Evolutionary conservation across 345 rosid genomes (phyloP), one percentile per base, ranked within the genome.

Genomic region (Brassica carinata): DNA sequence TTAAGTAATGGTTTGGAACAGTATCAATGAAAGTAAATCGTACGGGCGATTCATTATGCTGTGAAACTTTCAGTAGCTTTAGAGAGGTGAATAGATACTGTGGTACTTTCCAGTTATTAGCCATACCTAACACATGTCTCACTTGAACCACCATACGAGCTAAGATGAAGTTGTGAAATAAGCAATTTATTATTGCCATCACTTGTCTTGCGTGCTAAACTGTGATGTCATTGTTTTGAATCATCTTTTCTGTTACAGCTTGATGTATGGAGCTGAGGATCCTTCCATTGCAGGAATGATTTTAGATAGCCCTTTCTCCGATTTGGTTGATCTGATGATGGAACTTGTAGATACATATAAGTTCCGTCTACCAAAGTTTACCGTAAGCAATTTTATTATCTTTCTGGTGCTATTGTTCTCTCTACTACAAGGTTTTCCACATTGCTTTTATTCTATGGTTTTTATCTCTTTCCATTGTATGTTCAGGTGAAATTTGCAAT

Each of bases 241-340:
- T 34, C 67, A 62, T 75, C 15, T 13, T 67, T 29, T 68, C 58
- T 80, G 33, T 81, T 27, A 62, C 92, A 94, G 98, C 89, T 86
- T 94, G 38, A 77, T 94, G 94, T 94, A 94, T 85, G 97, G 94
- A 84, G 93, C 93, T 51, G 93, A 90, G 84, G 98, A 94, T 84
- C 97, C 98, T 48, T 94, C 98, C 7, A 90, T 92, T 19, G 97
- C 96, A 51, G 98, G 98, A 87, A 90, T 92, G 88, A 95, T 94
- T 86, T 89, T 94, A 75, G 97, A 94, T 78, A 92, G 93, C 81
- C 94, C 97, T 53, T 94, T 94, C 82, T 91, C 97, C 62, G 90
- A 90, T 87, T 88, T 94, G 88, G 96, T 94, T 80, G 96, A 92
- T 81, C 84, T 94, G 86, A 94, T 94, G 96, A 85, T 91, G 93